Evolutionary conservation across 2,329 filamentous ascomycete genomes (phyloP), one percentile per base, ranked within the genome.

Genomic region (Chaetomium olivaceum): DNA sequence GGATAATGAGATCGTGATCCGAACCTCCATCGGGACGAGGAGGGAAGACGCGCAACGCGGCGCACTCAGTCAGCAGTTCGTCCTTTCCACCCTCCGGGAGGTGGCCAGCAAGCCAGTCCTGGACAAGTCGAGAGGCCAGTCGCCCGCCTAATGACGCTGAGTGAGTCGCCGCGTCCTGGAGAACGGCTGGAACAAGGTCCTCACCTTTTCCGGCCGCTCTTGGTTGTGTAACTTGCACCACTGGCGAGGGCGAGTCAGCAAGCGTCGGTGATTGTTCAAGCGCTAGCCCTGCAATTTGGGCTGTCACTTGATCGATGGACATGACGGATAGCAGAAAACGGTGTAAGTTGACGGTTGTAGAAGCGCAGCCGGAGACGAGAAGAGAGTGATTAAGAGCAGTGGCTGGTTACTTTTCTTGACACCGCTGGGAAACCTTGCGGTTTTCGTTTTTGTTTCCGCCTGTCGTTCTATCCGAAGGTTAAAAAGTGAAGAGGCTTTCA

Each of bases 1-100:
- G 61, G 46, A 67, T 52, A 31, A 71, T 29, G 14, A 73, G 58
- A 6, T 72, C 68, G 36, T 73, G 71, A 5, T 67, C 66, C 4
- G 43, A 19, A n/a, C 59, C 63, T 5, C 64, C 55, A 16, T 67
- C 36, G 4, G 63, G 59, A 33, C 60, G 29, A n/a, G 36, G 63
- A 39, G 61, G 62, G 52, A 64, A 68, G 23, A 59, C 65, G 21
- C 68, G 69, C 50, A 68, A 55, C 4, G 61, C 14, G 7, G 63
- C 36, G 55, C 70, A 72, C 21, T 68, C 52, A n/a, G 58, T 61
- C 2, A 39, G 56, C 16, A 50, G 46, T 14, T 27, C 33, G 25
- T 52, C 58, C 29, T 48, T 19, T 33, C 31, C 27, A n/a, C 31
- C 52, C 14, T 25, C n/a, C 27, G 25, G 2, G 8, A n/a, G 60